Evolutionary conservation across 2,329 filamentous ascomycete genomes (phyloP).

Genomic region (Zarea fungicola): DNA sequence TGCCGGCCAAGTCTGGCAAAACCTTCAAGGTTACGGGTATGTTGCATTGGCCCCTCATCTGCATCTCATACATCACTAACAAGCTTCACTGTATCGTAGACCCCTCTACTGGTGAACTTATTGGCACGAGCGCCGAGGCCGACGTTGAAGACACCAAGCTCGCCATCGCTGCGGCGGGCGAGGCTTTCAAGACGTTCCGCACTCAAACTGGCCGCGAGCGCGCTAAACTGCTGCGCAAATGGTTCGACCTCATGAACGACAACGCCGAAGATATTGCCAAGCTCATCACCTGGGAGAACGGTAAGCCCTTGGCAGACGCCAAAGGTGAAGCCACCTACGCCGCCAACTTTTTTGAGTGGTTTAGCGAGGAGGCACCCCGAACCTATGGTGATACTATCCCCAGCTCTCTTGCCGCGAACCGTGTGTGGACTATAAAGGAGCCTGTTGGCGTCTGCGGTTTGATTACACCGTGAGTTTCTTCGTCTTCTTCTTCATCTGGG

Average conservation of each 20-base stretch:
- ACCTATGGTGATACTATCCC: slow-evolving; percentile 72
- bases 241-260: slow-evolving; percentile 75
- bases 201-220: slow-evolving; percentile 69
- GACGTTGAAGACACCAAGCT: slow-evolving; percentile 68
- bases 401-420: slow-evolving; percentile 63
- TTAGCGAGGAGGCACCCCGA: slow-evolving; percentile 71
- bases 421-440: slow-evolving; percentile 74
- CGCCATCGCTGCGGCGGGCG: slow-evolving; percentile 78
- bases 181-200: slow-evolving; percentile 67
- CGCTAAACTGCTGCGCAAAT: slow-evolving; percentile 67
- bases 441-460: slow-evolving; percentile 78
- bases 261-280: slow-evolving; percentile 76
- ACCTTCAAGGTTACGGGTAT: slow-evolving; percentile 80
- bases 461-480: slow-evolving; percentile 60
- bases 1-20: slow-evolving; percentile 77
- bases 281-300: slow-evolving; percentile 86
- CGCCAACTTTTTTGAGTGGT: slow-evolving; percentile 75
- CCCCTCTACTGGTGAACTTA: slow-evolving; percentile 73
- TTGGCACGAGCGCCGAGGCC: slow-evolving; percentile 84
- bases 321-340: slow-evolving; percentile 68
- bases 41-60: no score
- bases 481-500: no score
- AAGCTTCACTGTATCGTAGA: no score
- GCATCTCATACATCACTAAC: no score
- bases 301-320: slow-evolving; percentile 74